These are phyloP conservation scores for Yamadazyma paraphyllophila DNA, from an alignment of 805 yeast genomes.

Conservation along the genomic window DNA sequence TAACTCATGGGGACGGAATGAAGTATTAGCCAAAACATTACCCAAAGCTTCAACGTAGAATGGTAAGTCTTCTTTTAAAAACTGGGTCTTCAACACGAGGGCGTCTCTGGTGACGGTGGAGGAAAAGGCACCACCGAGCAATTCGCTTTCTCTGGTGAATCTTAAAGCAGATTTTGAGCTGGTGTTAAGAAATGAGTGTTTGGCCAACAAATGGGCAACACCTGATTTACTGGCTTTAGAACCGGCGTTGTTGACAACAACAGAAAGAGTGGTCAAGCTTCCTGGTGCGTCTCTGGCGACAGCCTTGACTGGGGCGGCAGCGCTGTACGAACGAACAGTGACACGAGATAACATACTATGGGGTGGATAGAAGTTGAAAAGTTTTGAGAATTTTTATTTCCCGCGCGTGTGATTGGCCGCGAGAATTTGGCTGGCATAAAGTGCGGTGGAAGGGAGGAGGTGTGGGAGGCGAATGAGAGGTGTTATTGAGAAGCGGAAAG, in stretches of 20 bases:
- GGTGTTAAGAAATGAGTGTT: conserved; percentile 83
- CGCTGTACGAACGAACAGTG: conserved; percentile 43
- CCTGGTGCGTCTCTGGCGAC: conserved; percentile 60
- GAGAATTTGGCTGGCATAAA: neutral
- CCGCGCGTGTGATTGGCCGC: conserved; percentile 17
- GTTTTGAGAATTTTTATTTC: conserved; percentile 11
- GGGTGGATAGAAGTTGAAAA: conserved; percentile 8
- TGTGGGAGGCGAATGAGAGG: neutral
- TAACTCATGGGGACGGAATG: conserved; percentile 81
- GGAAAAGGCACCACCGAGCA: conserved; percentile 79
- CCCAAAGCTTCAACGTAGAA: conserved; percentile 86
- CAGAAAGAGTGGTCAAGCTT: conserved; percentile 70
- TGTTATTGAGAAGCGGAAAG: too few species aligned
- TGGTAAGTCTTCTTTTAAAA: conserved; percentile 86
- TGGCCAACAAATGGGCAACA: conserved; percentile 77
- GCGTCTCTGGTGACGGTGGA: conserved; percentile 79
- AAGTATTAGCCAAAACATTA: conserved; percentile 64
- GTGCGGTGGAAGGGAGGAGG: neutral
- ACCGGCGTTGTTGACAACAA: conserved; percentile 80
- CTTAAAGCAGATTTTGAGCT: conserved; percentile 82
- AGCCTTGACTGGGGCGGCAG: conserved; percentile 40
- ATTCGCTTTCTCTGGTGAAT: conserved; percentile 90
- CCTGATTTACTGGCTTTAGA: conserved; percentile 76
- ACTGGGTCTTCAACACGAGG: conserved; percentile 74
- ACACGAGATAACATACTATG: conserved; percentile 40